Base-by-base conservation (phyloP, 2,329 filamentous ascomycete species). In the Diaporthe helianthi region DNA sequence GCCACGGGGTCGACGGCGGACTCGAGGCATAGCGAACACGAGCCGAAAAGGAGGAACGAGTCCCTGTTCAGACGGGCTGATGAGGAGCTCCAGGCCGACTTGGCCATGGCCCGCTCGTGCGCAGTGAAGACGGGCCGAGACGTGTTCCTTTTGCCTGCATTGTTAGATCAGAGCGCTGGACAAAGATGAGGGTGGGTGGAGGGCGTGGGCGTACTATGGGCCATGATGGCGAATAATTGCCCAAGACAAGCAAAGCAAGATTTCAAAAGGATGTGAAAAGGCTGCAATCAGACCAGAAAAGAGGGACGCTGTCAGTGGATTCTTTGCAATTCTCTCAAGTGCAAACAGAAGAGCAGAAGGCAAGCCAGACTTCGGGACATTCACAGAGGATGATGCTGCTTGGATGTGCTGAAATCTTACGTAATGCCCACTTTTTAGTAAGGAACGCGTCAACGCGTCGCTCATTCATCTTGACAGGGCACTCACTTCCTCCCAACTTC, bases 91-190 rank as follows among this genome's bases (percentile, higher is more conserved):
- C 96, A 98, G 74, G 90, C 89, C 22, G 88, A 87, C 76, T 94
- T 93, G 71, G 97, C 91, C 61, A 95, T 87, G 64, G 88, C 87
- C 73, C 96, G 91, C 82, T 98, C 96, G 82, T 98, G 90, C 29
- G 93, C 90, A 41, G 96, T 98, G 84, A 98, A 98, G 80, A 98
- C 94, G 51, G 94, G 90, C 53, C 95, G 90, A 53, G 93, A 95
- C 53, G 94, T 97, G 82, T 98, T 97, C 75, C 93, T 89, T 83
- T 97, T 97, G 77, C 88, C 88, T 90, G 74, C 33, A 22, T 60
- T 51, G 73, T 75, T 53, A 64, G 70, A 66, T 51, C 71, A 44
- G 67, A 69, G 69, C 13, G 51, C 17, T 36, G 29, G 36, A 52
- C 44, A 44, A 29, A 47, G 9, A 7, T 44, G 3, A 19, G 12